These are phyloP conservation scores for Claviceps lovelessii DNA, from an alignment of 2,329 filamentous ascomycete species.

Conservation along the genomic window DNA sequence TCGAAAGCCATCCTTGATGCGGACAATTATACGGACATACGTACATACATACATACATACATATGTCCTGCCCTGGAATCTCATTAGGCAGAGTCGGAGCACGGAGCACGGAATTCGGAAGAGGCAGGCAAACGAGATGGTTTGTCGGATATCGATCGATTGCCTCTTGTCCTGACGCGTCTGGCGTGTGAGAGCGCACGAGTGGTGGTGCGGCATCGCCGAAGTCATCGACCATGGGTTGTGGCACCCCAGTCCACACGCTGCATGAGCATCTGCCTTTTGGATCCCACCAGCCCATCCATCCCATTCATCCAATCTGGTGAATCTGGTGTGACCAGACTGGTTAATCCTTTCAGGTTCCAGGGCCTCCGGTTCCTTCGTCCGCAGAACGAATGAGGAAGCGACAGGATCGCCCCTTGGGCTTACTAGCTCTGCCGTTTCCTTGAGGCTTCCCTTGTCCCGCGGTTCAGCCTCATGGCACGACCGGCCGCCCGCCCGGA, in stretches of 20 bases:
- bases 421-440: not conserved
- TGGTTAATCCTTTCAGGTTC: not conserved
- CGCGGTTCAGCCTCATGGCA: not conserved
- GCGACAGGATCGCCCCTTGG: not conserved
- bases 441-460: not conserved
- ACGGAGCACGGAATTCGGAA: too few relatives aligned
- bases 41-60: too few relatives aligned
- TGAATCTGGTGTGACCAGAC: not conserved
- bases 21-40: too few relatives aligned
- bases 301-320: not conserved
- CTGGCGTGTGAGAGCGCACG: too few relatives aligned
- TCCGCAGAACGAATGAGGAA: not conserved
- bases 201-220: constrained; percentile 1
- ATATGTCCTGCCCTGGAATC: too few relatives aligned
- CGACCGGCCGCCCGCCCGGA: not conserved
- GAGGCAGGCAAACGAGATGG: too few relatives aligned
- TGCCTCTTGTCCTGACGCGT: too few relatives aligned
- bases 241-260: constrained; percentile 1
- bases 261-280: not conserved
- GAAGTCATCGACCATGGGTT: not conserved
- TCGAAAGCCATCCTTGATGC: too few relatives aligned
- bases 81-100: too few relatives aligned
- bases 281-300: not conserved
- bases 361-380: not conserved
- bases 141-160: too few relatives aligned